These are phyloP conservation scores for Pestalotiopsis fici DNA, from an alignment of 2,329 filamentous ascomycete species.

Conservation along the genomic window DNA sequence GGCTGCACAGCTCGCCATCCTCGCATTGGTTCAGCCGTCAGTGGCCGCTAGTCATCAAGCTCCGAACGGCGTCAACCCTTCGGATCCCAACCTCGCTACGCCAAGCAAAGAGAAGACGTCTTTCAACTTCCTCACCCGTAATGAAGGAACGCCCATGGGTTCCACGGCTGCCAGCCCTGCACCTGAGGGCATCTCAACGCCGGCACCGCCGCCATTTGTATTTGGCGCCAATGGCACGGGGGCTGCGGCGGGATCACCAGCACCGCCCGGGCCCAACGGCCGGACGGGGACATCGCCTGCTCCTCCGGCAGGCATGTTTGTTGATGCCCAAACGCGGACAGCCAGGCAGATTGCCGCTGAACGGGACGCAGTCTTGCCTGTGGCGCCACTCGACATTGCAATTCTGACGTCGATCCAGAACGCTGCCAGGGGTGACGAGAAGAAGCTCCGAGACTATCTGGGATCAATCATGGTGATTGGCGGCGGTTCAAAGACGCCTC, in stretches of 20 bases:
- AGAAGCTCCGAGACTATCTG: constrained; percentile 87
- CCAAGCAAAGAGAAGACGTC: constrained; percentile 67
- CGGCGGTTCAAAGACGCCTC: constrained; percentile 77
- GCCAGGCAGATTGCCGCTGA: constrained; percentile 61
- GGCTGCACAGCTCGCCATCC: constrained; percentile 73
- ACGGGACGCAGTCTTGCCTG: constrained; percentile 78
- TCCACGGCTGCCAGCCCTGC: constrained; percentile 87
- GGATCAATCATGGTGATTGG: constrained; percentile 90
- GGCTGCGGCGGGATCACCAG: constrained; percentile 51
- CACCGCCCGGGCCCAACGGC: constrained; percentile 44
- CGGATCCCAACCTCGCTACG: constrained; percentile 53
- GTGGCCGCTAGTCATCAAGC: constrained; percentile 40
- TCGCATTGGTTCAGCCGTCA: constrained; percentile 62
- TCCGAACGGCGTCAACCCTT: constrained; percentile 41
- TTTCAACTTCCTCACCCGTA: constrained; percentile 70
- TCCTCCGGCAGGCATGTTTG: constrained; percentile 45
- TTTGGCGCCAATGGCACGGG: constrained; percentile 51
- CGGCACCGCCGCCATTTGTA: constrained; percentile 57
- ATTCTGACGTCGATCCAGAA: constrained; percentile 89
- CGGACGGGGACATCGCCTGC: constrained; percentile 51
- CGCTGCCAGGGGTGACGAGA: constrained; percentile 85
- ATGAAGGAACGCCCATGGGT: constrained; percentile 77
- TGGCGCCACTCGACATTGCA: constrained; percentile 83
- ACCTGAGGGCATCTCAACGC: constrained; percentile 74
- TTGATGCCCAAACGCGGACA: constrained; percentile 53